Evolutionary conservation across 176 grass and related monocot genomes (phyloP).

Genomic region (Oryza rufipogon): DNA sequence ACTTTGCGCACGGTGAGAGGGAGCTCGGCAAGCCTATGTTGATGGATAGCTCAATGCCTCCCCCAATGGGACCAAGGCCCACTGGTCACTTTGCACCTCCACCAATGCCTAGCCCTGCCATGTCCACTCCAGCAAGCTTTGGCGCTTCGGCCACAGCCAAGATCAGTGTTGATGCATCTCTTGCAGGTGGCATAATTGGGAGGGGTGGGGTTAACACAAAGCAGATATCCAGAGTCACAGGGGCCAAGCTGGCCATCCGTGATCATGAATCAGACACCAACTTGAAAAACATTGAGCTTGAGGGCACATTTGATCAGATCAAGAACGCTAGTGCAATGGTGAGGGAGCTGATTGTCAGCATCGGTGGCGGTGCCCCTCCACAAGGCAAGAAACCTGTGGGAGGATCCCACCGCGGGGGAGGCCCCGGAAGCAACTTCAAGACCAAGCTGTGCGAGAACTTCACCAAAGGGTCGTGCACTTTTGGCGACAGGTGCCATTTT

Average conservation of each 20-base stretch:
- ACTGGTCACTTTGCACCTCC: conserved; percentile 38
- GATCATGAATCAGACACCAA: conserved; percentile 73
- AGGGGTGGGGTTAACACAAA: conserved; percentile 80
- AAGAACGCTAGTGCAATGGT: conserved; percentile 78
- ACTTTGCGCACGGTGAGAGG: conserved; percentile 81
- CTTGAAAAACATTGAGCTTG: conserved; percentile 88
- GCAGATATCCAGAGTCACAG: conserved; percentile 71
- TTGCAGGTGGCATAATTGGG: conserved; percentile 75
- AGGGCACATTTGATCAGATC: conserved; percentile 91
- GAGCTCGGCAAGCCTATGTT: conserved; percentile 66
- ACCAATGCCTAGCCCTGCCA: conserved; percentile 30
- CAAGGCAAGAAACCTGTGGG: conserved; percentile 22
- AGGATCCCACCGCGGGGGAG: conserved; percentile 21
- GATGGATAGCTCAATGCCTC: conserved; percentile 44
- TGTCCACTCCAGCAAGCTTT: conserved; percentile 62
- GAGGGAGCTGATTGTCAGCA: conserved; percentile 71
- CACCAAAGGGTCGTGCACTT: conserved; percentile 65
- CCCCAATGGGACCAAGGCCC: conserved; percentile 40
- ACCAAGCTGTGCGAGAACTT: conserved; percentile 88
- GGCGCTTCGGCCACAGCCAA: conserved; percentile 81
- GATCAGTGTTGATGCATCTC: conserved; percentile 74
- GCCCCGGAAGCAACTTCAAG: conserved; percentile 65
- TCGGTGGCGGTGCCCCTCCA: conserved; percentile 31
- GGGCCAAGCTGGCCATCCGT: conserved; percentile 68
- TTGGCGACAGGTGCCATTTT: conserved; percentile 78